Conservation (phyloP, 1,284 basidiomycete genomes). For the Sporisorium reilianum region DNA sequence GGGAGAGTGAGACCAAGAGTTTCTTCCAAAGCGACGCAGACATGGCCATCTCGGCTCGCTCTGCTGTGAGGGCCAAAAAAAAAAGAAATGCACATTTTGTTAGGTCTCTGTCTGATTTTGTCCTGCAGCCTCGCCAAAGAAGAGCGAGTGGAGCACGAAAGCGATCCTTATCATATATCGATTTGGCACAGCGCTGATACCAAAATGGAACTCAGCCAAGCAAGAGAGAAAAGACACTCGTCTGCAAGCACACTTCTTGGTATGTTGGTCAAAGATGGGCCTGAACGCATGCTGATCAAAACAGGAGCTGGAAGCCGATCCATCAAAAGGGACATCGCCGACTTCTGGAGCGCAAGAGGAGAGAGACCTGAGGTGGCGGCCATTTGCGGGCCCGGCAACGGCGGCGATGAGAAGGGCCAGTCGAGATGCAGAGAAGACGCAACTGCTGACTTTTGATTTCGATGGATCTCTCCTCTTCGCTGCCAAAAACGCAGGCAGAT, state of each 20-base stretch:
- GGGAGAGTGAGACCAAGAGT: not conserved
- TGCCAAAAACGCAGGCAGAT: not conserved
- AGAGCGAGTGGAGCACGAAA: not conserved
- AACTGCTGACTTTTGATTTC: not conserved
- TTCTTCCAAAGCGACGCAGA: too few relatives aligned
- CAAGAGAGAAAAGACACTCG: not conserved
- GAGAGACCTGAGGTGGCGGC: not conserved
- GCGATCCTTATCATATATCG: constrained; percentile 11
- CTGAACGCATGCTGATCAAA: not conserved
- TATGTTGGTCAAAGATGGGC: not conserved
- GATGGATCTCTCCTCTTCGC: not conserved
- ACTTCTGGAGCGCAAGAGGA: not conserved
- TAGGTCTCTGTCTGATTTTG: not conserved
- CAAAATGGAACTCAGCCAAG: not conserved
- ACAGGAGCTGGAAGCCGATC: not conserved
- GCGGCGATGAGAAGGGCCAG: not conserved
- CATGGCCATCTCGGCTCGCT: too few relatives aligned
- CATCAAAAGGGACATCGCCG: not conserved
- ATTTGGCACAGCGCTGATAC: not conserved
- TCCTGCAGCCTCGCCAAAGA: not conserved
- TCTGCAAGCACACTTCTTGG: not conserved
- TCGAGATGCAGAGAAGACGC: not conserved
- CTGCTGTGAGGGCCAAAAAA: too few relatives aligned
- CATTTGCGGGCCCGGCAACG: not conserved
- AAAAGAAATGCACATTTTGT: not conserved